Base-by-base conservation (phyloP, 495 filamentous ascomycete genomes). In the Chaetomium tenue region DNA sequence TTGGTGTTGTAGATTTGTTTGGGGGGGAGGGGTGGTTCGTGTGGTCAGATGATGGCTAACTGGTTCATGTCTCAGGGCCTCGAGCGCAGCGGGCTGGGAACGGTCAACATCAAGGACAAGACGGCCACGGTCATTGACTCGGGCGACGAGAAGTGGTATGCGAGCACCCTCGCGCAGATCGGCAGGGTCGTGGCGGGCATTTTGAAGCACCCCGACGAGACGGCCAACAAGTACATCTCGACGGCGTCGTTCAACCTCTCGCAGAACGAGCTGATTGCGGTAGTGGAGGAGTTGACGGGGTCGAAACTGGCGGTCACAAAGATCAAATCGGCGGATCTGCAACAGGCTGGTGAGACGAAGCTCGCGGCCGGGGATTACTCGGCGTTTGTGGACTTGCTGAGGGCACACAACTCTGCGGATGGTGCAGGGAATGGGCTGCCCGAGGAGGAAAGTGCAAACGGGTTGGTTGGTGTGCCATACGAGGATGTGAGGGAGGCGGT, bases 181-280 rank as follows among this genome's bases (percentile, higher is more conserved):
- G 84, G 81, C 18, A 73, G 73, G 47, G 79, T 80, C 3, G 69
- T 88, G 15, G 80, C 69, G 0, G 79, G 76, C 0, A 71, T 85
- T 33, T 66, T 89, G 8, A 65, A 75, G 20, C 77, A 85, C 58
- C 81, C 82, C 0, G 79, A 81, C 0, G 72, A 80, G 58, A 88
- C 86, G 2, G 77, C 75, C 26, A 88, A 88, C 68, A 75, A 77
- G 12, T 76, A 75, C 56, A 60, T 88, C 1, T 73, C 74, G 30
- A 76, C 86, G 15, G 70, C 81, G 4, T 81, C 83, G 0, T 82
- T 83, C 47, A 78, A 77, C 1, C 73, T 80, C 1, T 82, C 83
- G 6, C 83, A 84, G 72, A 83, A 84, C 50, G 74, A 88, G 64
- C 68, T 89, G 20, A 65, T 88, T 0, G 68, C 66, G 8, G 66